phyloP scores from a whole-genome alignment of 2,329 filamentous ascomycete species.

The Didymosphaeria variabile region DNA sequence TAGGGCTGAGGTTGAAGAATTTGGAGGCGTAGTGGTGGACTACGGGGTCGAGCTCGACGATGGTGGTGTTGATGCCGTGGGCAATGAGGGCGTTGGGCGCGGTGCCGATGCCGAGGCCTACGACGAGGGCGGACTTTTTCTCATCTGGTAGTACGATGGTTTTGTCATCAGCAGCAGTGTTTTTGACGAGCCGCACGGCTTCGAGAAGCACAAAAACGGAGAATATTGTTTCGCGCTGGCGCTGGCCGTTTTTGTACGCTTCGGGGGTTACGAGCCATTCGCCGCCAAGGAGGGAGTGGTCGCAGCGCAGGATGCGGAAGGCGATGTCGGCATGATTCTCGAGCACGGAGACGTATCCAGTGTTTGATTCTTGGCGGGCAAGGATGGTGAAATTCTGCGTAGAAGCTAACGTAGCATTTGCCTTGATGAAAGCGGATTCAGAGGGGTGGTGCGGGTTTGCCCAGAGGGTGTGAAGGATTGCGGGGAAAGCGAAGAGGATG shows the following conservation, averaged over 20 bases:
- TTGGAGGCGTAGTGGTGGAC: conserved; percentile 84
- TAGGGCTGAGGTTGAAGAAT: conserved; percentile 81
- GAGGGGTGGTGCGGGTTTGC: conserved; percentile 79
- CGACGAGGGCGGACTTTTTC: conserved; percentile 82
- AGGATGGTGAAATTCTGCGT: conserved; percentile 76
- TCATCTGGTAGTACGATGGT: conserved; percentile 58
- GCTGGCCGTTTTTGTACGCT: conserved; percentile 52
- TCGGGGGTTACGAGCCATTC: conserved; percentile 76
- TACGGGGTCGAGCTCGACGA: conserved; percentile 92
- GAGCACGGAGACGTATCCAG: conserved; percentile 90
- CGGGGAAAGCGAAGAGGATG: conserved; percentile 73
- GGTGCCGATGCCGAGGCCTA: conserved; percentile 93
- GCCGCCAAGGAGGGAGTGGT: conserved; percentile 92
- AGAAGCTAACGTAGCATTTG: conserved; percentile 71
- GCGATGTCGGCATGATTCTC: conserved; percentile 72
- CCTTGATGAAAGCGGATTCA: conserved; percentile 64
- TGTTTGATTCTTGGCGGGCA: conserved; percentile 84
- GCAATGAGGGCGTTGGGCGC: conserved; percentile 85
- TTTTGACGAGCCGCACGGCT: conserved; percentile 81
- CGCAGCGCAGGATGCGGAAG: conserved; percentile 87
- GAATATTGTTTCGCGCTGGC: conserved; percentile 86
- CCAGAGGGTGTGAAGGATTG: conserved; percentile 73
- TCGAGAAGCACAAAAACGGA: conserved; percentile 96
- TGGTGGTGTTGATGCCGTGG: conserved; percentile 90
- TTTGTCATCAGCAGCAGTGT: conserved; percentile 45